These are phyloP conservation scores for Parathielavia hyrcaniae DNA, from an alignment of 495 filamentous ascomycete species.

Conservation along the genomic window DNA sequence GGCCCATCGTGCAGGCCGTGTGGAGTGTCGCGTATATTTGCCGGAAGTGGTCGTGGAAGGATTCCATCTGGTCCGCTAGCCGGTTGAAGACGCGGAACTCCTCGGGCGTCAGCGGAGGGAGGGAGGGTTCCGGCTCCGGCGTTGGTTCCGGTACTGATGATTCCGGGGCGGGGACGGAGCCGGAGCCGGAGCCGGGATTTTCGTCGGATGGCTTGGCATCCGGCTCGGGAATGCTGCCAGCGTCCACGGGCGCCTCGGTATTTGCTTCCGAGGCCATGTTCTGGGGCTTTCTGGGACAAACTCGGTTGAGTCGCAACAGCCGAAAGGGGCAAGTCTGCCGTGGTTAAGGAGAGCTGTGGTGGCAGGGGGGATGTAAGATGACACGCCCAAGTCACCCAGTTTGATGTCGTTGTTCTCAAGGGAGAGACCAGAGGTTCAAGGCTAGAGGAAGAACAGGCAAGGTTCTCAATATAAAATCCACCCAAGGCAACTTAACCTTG, in stretches of 20 bases:
- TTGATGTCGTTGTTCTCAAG: no score
- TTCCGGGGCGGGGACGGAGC: not conserved
- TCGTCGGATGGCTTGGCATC: not conserved
- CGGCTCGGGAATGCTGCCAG: not conserved
- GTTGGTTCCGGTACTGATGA: not conserved
- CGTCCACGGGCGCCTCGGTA: not conserved
- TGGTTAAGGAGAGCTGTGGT: no score
- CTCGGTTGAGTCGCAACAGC: not conserved
- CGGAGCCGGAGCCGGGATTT: not conserved
- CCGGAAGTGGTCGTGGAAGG: conserved; percentile 74
- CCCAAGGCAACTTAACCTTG: no score
- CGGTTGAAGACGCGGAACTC: conserved; percentile 54
- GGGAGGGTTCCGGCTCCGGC: conserved; percentile 13
- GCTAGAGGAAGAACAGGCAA: no score
- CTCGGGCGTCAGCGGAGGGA: conserved; percentile 25
- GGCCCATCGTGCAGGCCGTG: conserved; percentile 48
- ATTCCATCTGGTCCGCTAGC: conserved; percentile 71
- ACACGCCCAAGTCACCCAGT: no score
- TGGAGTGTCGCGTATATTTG: conserved; percentile 63
- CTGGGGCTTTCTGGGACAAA: not conserved
- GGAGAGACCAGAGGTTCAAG: no score
- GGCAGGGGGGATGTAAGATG: no score
- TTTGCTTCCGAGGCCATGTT: not conserved
- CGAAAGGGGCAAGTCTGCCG: no score
- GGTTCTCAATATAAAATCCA: no score